Conservation (phyloP, 148 eudicot genomes). For the Arctostaphylos glauca region DNA sequence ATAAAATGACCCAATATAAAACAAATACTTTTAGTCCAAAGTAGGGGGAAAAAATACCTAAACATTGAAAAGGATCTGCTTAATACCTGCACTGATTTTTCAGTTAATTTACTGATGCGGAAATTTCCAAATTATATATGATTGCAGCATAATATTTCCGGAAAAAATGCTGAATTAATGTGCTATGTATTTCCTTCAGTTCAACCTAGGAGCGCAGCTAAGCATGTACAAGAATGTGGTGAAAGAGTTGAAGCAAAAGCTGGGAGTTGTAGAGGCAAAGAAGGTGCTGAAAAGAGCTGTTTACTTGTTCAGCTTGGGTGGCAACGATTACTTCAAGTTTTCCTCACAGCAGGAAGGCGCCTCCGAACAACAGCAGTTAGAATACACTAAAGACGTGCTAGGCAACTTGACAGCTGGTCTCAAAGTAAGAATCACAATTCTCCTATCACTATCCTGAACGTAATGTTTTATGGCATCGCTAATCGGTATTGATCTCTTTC, state of each 20-base stretch:
- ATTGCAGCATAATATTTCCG: background rate
- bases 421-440: background rate
- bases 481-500: background rate
- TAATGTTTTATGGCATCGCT: background rate
- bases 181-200: conserved; percentile 20
- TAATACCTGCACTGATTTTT: no score
- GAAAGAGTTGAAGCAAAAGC: conserved; percentile 33
- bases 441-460: no score
- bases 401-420: conserved; percentile 15
- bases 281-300: background rate
- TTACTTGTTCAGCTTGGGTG: conserved; percentile 18
- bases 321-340: conserved; percentile 18
- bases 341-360: background rate
- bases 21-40: no score
- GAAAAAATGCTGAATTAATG: background rate
- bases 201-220: conserved; percentile 38
- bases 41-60: no score
- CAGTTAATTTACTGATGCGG: no score
- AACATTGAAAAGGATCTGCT: no score
- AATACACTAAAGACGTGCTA: background rate
- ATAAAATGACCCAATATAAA: no score
- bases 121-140: no score
- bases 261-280: conserved; percentile 29
- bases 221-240: conserved; percentile 31
- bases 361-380: background rate